phyloP scores from a whole-genome alignment of 1,139 yeast species.

The Wickerhamomyces sp. region DNA sequence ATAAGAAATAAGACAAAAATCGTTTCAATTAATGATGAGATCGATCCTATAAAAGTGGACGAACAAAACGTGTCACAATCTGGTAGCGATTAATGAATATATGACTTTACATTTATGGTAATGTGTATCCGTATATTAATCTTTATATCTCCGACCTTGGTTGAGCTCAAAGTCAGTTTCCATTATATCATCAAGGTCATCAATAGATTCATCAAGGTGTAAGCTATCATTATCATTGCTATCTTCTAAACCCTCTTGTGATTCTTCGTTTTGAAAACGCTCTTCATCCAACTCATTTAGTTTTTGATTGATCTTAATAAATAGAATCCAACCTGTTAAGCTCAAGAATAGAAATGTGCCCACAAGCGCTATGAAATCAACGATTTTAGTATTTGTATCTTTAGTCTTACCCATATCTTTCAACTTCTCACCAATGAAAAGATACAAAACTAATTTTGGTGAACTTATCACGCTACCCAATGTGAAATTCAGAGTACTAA shows the following conservation, averaged over 20 bases:
- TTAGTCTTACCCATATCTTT: constrained; percentile 64
- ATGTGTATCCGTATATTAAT: background rate
- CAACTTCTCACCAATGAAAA: constrained; percentile 77
- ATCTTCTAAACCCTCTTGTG: background rate
- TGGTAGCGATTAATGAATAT: background rate
- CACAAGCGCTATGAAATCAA: constrained; percentile 61
- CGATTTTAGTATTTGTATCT: constrained; percentile 46
- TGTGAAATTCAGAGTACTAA: constrained; percentile 56
- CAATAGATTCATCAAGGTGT: background rate
- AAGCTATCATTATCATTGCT: constrained; percentile 1
- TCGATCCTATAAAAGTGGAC: constrained; percentile 18
- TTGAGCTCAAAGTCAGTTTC: background rate
- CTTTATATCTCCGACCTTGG: background rate
- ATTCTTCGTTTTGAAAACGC: background rate
- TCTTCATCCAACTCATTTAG: constrained; percentile 26
- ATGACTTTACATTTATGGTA: background rate
- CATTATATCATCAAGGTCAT: background rate
- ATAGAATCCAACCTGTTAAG: constrained; percentile 66
- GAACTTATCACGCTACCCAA: constrained; percentile 72
- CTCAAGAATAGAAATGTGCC: constrained; percentile 56
- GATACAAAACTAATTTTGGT: constrained; percentile 74
- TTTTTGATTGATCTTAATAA: constrained; percentile 44
- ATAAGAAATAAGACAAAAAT: background rate
- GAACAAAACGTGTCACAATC: constrained; percentile 3
- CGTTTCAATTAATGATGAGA: constrained; percentile 7